These are phyloP conservation scores for Annulohypoxylon maeteangense DNA, from an alignment of 495 filamentous ascomycete species.

Conservation along the genomic window DNA sequence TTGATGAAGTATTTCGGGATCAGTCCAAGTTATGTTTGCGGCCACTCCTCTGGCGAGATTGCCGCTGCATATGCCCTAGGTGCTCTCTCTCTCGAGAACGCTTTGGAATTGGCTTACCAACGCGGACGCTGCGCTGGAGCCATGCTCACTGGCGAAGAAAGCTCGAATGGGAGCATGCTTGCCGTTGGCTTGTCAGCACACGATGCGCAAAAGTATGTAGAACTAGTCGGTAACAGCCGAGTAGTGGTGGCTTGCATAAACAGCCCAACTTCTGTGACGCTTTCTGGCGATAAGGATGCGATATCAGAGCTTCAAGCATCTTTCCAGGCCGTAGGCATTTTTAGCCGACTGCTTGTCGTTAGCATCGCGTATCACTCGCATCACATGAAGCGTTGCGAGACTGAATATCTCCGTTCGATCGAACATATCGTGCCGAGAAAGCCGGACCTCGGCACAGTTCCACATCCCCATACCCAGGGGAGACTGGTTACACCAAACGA, in stretches of 20 bases:
- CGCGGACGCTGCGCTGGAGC: slow-evolving; percentile 34
- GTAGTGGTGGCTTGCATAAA: slow-evolving; percentile 56
- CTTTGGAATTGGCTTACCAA: slow-evolving; percentile 57
- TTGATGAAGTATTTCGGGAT: slow-evolving; percentile 57
- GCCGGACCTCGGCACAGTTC: not conserved
- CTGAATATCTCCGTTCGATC: slow-evolving; percentile 26
- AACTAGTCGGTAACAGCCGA: slow-evolving; percentile 11
- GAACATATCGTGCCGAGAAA: slow-evolving; percentile 25
- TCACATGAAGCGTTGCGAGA: slow-evolving; percentile 46
- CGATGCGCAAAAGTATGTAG: slow-evolving; percentile 40
- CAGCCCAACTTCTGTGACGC: slow-evolving; percentile 53
- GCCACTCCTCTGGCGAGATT: slow-evolving; percentile 75
- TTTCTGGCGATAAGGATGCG: slow-evolving; percentile 50
- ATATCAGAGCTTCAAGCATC: slow-evolving; percentile 45
- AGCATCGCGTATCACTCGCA: slow-evolving; percentile 52
- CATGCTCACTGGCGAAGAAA: slow-evolving; percentile 20
- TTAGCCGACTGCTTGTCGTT: slow-evolving; percentile 48
- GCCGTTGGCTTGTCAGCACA: slow-evolving; percentile 47
- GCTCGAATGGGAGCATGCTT: slow-evolving; percentile 51
- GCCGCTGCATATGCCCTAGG: slow-evolving; percentile 40
- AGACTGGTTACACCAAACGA: slow-evolving; percentile 8
- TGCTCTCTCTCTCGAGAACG: slow-evolving; percentile 51
- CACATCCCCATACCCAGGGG: slow-evolving; percentile 17
- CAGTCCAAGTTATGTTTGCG: slow-evolving; percentile 62
- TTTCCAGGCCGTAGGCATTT: slow-evolving; percentile 40